A percentile compares a stretch with the other conserved stretches of the same genome.
phyloP scores from a whole-genome alignment of 176 grass and related monocot genomes.

The Carex kokanica region DNA sequence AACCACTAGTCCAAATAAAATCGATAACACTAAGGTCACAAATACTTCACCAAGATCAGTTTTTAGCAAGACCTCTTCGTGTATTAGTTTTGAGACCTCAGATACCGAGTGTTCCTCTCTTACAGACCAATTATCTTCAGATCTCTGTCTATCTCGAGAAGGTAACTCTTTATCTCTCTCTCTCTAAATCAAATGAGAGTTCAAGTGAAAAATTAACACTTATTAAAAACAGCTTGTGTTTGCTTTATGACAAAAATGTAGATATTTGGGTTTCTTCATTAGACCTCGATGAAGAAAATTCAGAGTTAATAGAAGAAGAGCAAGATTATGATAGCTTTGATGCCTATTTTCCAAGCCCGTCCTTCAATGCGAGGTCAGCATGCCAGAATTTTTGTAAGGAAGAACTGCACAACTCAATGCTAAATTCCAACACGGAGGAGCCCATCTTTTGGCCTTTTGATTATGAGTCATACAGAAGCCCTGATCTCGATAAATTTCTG shows the following conservation, averaged over 20 bases:
- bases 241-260: constrained; percentile 11
- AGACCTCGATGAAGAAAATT: constrained; percentile 31
- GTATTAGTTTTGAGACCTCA: constrained; percentile 19
- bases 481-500: constrained; percentile 29
- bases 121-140: constrained; percentile 24
- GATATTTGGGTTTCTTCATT: constrained; percentile 32
- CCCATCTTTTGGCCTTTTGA: constrained; percentile 42
- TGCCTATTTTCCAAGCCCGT: constrained; percentile 23
- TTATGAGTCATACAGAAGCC: constrained; percentile 9
- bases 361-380: constrained; percentile 16
- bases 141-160: constrained; percentile 11
- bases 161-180: neutral
- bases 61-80: constrained; percentile 18
- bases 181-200: constrained; percentile 3
- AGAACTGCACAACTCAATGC: neutral
- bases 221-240: neutral
- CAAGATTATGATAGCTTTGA: constrained; percentile 22
- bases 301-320: constrained; percentile 24
- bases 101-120: constrained; percentile 1
- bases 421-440: constrained; percentile 20
- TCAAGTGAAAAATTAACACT: neutral
- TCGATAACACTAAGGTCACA: neutral
- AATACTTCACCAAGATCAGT: neutral
- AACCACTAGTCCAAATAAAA: neutral
- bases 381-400: neutral